phyloP scores from a whole-genome alignment of 2,329 filamentous ascomycete genomes.

The Peltaster fructicola region DNA sequence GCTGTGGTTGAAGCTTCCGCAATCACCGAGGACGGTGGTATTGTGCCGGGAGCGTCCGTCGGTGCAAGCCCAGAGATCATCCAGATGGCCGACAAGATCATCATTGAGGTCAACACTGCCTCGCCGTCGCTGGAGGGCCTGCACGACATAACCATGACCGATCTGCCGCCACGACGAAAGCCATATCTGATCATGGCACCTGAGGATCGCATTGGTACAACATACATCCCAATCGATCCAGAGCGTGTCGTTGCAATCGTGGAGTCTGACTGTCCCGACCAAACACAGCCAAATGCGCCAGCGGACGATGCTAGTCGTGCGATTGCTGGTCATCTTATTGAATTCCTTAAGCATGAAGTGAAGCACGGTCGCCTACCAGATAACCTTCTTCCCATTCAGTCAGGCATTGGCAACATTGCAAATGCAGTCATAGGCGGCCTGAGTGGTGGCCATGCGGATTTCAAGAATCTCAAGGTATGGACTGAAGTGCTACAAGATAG shows the following conservation, averaged over 20 bases:
- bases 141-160: slow-evolving; percentile 82
- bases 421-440: slow-evolving; percentile 81
- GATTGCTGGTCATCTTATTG: slow-evolving; percentile 67
- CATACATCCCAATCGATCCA: slow-evolving; percentile 67
- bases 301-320: slow-evolving; percentile 54
- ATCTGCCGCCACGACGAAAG: slow-evolving; percentile 62
- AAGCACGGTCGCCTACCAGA: slow-evolving; percentile 55
- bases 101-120: slow-evolving; percentile 82
- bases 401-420: slow-evolving; percentile 82
- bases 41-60: slow-evolving; percentile 72
- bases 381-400: slow-evolving; percentile 66
- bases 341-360: slow-evolving; percentile 77
- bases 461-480: slow-evolving; percentile 80
- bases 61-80: slow-evolving; percentile 68
- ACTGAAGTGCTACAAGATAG: slow-evolving; percentile 86
- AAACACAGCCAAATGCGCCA: slow-evolving; percentile 55
- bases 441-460: slow-evolving; percentile 53
- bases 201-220: slow-evolving; percentile 71
- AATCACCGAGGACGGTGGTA: slow-evolving; percentile 76
- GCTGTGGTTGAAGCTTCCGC: slow-evolving; percentile 67
- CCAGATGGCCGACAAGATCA: slow-evolving; percentile 71
- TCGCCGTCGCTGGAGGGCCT: slow-evolving; percentile 72
- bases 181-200: slow-evolving; percentile 73
- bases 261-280: slow-evolving; percentile 69
- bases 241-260: slow-evolving; percentile 72